Evolutionary conservation across 2,329 filamentous ascomycete species (phyloP).

Genomic region (Colletotrichum somersetense): DNA sequence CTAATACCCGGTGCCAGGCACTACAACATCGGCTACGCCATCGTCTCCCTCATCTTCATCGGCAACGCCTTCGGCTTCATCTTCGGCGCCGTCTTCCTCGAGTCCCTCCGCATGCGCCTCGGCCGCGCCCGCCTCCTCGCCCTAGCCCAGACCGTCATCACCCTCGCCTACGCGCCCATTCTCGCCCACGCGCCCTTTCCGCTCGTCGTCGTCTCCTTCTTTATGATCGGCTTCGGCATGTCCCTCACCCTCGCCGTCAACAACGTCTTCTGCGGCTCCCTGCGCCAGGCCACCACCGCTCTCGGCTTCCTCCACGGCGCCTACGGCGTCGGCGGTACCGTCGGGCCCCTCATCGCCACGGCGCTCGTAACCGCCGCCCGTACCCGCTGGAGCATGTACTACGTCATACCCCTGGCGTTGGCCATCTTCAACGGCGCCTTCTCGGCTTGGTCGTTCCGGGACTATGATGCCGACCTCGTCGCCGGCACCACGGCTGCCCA

Average conservation of each 20-base stretch:
- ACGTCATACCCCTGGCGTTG: slow-evolving; percentile 73
- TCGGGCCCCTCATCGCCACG: slow-evolving; percentile 81
- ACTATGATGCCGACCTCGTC: slow-evolving; percentile 72
- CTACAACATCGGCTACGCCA: slow-evolving; percentile 81
- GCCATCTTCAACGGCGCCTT: slow-evolving; percentile 68
- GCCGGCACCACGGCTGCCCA: slow-evolving; percentile 9
- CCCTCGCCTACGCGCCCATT: slow-evolving; percentile 73
- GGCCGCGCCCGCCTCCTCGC: slow-evolving; percentile 76
- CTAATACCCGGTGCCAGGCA: slow-evolving; percentile 54
- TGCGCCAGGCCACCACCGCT: slow-evolving; percentile 65
- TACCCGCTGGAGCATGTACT: slow-evolving; percentile 78
- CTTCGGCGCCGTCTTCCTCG: slow-evolving; percentile 76
- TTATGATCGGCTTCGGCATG: slow-evolving; percentile 72
- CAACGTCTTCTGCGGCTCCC: slow-evolving; percentile 70
- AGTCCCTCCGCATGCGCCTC: slow-evolving; percentile 70
- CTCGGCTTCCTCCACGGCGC: slow-evolving; percentile 75
- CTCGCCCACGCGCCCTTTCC: slow-evolving; percentile 78
- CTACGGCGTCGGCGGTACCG: slow-evolving; percentile 74
- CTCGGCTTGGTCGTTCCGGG: slow-evolving; percentile 76
- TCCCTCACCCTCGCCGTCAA: slow-evolving; percentile 68
- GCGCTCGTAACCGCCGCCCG: slow-evolving; percentile 72
- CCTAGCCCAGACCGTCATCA: slow-evolving; percentile 67
- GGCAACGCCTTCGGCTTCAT: slow-evolving; percentile 84
- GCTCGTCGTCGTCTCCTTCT: slow-evolving; percentile 75
- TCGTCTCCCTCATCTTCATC: slow-evolving; percentile 86